Conservation (phyloP, 2,329 filamentous ascomycete species). For the Cytospora paraplurivora region DNA sequence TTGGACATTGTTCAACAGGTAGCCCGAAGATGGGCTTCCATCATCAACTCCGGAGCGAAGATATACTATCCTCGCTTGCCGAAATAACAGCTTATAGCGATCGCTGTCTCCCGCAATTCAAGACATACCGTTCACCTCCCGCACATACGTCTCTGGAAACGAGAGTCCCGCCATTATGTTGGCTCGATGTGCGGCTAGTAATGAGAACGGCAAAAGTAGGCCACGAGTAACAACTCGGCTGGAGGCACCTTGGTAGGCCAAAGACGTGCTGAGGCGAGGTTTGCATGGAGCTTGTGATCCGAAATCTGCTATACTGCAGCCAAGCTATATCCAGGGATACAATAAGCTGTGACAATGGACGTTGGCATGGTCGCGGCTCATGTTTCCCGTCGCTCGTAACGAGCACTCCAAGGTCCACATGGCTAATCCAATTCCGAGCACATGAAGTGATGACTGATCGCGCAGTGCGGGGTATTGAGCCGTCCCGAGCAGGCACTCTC, state of each 20-base stretch:
- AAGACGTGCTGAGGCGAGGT: not conserved
- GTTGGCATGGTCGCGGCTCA: slow-evolving; percentile 12
- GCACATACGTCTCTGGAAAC: not conserved
- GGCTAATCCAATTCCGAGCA: not conserved
- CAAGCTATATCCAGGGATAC: slow-evolving; percentile 5
- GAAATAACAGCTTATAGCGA: not conserved
- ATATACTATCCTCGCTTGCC: not conserved
- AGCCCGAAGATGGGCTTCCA: too few species aligned
- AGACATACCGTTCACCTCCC: not conserved
- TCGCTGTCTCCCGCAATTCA: not conserved
- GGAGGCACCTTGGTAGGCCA: not conserved
- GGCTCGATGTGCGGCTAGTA: not conserved
- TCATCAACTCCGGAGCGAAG: too few species aligned
- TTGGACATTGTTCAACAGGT: too few species aligned
- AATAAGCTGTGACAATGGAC: not conserved
- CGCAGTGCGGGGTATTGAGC: slow-evolving; percentile 18
- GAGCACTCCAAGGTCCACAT: not conserved
- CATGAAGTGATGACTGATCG: not conserved
- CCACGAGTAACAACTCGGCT: too few species aligned
- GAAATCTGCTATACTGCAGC: not conserved
- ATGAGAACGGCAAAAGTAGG: not conserved
- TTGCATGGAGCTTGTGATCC: not conserved
- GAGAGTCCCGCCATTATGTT: not conserved
- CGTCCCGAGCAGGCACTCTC: slow-evolving; percentile 17
- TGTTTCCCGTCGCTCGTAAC: slow-evolving; percentile 13